Conservation (phyloP, 192 early-diverging fungal genomes). For the Gaertneriomyces semiglobifer region DNA sequence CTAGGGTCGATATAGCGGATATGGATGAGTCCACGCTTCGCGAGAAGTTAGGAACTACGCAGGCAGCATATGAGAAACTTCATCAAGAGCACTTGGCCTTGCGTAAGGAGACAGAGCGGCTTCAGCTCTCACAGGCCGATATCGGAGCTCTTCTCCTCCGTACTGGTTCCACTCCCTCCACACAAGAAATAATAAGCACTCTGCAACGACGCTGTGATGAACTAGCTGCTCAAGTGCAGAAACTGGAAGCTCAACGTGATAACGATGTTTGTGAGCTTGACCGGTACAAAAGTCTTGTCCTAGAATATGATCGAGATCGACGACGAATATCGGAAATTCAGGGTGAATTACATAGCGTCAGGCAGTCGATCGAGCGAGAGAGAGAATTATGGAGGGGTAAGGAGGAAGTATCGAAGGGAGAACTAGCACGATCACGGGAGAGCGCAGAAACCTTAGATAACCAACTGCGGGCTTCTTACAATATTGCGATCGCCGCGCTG, state of each 20-base stretch:
- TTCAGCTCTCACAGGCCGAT: slow-evolving; percentile 23
- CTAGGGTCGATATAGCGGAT: no score
- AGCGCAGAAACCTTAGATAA: background rate
- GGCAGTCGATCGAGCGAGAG: slow-evolving; percentile 17
- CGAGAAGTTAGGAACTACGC: no score
- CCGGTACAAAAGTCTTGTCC: background rate
- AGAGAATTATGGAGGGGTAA: slow-evolving; percentile 10
- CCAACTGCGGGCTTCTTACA: background rate
- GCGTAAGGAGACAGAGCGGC: slow-evolving; percentile 15
- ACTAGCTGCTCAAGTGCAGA: slow-evolving; percentile 17
- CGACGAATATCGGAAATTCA: background rate
- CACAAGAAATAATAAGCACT: background rate
- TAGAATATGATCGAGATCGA: slow-evolving; percentile 6
- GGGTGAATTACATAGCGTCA: slow-evolving; percentile 8
- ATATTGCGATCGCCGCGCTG: background rate
- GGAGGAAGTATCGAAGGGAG: slow-evolving; percentile 22
- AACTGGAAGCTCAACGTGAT: slow-evolving; percentile 6
- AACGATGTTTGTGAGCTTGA: slow-evolving; percentile 8
- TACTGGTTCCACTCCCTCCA: slow-evolving; percentile 7
- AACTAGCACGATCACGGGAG: background rate
- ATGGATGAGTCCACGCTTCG: no score
- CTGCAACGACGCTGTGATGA: slow-evolving; percentile 28
- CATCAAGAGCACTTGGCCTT: slow-evolving; percentile 12
- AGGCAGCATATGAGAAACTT: background rate
- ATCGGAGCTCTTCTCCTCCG: slow-evolving; percentile 22